Base-by-base conservation (phyloP, 176 grass and related monocot genomes). In the Musa schizocarpa region DNA sequence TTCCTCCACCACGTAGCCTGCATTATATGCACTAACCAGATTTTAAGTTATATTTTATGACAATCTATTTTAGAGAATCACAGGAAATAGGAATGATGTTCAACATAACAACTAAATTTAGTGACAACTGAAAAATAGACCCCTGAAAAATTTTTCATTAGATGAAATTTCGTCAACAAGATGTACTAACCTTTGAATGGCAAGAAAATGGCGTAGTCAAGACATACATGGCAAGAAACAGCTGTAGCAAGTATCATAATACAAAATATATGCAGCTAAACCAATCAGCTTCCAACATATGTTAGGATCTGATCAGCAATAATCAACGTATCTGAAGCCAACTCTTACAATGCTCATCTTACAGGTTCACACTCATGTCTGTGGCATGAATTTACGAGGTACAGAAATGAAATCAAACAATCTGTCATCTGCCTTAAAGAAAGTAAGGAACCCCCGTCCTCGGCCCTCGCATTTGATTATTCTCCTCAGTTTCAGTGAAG, bases 401-500 rank as follows among this genome's bases (percentile, higher is more conserved):
- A 13, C 12, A 61, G 26, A 68, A 68, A 43, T 43, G 11, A 14
- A 34, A 11, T 68, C 23, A 25, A 73, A 26, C 12, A 55, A 34
- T 43, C 16, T 14, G 10, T n/a, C 0, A n/a, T 34, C 55, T 19
- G 1, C 54, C 11, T 48, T 34, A 75, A n/a, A 75, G 73, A 58
- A 75, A 75, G 54, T 75, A 75, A 25, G 73, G 73, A 17, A 75
- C 73, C 52, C 73, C 73, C 9, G 73, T 59, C 26, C 73, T 59
- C 0, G 73, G 73, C 9, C 73, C 53, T 12, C 53, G 25, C 73
- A 75, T 75, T 75, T 75, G 73, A 34, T 75, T 75, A 61, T 75
- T 75, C 54, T 75, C 73, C 73, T 75, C 73, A 10, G 73, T 75
- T 61, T 75, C 73, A 17, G 73, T 75, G 54, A 75, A 75, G 54